These are phyloP conservation scores for Eucalyptus tenuipes DNA, from an alignment of 345 rosid genomes.

Conservation along the genomic window DNA sequence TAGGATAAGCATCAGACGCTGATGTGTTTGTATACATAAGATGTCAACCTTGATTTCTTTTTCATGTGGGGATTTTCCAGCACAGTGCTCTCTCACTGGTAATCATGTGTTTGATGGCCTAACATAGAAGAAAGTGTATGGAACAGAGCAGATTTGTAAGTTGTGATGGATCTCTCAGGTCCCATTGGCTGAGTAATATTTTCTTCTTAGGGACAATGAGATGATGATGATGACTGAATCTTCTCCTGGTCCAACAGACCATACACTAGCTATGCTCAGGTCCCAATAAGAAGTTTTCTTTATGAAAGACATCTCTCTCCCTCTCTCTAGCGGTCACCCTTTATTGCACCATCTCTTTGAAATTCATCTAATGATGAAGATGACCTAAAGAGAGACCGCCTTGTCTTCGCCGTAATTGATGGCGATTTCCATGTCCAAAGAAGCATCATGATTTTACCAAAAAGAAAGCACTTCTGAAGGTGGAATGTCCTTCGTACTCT, in stretches of 20 bases:
- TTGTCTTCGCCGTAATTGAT: not conserved
- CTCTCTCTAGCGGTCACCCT: not conserved
- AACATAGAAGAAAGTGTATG: not conserved
- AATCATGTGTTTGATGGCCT: not conserved
- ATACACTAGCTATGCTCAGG: not conserved
- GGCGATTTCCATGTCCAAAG: not conserved
- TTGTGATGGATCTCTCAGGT: not conserved
- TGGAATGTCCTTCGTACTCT: not conserved
- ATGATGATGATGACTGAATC: not conserved
- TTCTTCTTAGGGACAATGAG: not conserved
- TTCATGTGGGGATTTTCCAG: not conserved
- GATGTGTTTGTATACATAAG: not conserved
- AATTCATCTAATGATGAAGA: not conserved
- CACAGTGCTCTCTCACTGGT: not conserved
- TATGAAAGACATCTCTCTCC: not conserved
- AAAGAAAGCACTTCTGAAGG: not conserved
- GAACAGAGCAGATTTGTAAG: not conserved
- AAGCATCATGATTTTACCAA: not conserved
- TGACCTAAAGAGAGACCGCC: not conserved
- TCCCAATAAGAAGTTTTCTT: not conserved
- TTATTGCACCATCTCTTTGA: not conserved
- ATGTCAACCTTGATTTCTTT: not conserved
- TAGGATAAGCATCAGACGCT: not conserved
- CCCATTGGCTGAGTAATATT: not conserved
- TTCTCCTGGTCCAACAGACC: not conserved